These are phyloP conservation scores for Arachis monticola DNA, from an alignment of 331 rosid genomes.

Conservation along the genomic window DNA sequence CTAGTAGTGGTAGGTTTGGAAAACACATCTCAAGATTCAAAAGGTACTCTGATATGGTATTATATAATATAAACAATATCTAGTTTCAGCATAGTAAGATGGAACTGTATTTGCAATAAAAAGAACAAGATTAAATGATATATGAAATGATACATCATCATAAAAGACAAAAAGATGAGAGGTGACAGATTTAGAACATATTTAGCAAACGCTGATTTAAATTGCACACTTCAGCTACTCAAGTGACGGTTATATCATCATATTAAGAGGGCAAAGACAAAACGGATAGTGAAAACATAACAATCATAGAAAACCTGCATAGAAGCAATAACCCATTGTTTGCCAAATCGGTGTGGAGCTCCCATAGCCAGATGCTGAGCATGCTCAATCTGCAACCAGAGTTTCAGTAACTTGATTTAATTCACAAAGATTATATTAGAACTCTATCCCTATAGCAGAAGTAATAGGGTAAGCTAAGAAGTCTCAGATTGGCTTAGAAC, in stretches of 20 bases:
- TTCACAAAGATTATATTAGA: constrained; percentile 24
- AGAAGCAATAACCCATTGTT: constrained; percentile 68
- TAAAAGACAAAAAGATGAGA: constrained; percentile 1
- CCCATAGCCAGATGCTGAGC: constrained; percentile 77
- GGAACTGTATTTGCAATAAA: neutral
- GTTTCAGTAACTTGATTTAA: constrained; percentile 32
- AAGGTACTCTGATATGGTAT: neutral
- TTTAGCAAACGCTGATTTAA: constrained; percentile 1
- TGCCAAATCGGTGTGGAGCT: constrained; percentile 62
- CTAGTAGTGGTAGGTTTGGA: neutral
- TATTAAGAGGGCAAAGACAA: neutral
- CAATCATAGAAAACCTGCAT: constrained; percentile 56
- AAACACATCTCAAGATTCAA: neutral
- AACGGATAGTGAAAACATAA: neutral
- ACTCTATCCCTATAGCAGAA: neutral
- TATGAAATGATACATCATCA: neutral
- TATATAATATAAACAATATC: neutral
- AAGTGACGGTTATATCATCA: neutral
- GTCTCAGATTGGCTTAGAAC: too few species aligned
- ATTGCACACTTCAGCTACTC: neutral
- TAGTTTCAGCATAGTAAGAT: neutral
- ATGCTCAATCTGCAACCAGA: constrained; percentile 77
- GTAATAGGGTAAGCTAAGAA: too few species aligned
- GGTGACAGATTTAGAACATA: constrained; percentile 17
- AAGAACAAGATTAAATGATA: neutral